Conservation (phyloP, 306 rosid genomes). For the Vachellia pachyceras region DNA sequence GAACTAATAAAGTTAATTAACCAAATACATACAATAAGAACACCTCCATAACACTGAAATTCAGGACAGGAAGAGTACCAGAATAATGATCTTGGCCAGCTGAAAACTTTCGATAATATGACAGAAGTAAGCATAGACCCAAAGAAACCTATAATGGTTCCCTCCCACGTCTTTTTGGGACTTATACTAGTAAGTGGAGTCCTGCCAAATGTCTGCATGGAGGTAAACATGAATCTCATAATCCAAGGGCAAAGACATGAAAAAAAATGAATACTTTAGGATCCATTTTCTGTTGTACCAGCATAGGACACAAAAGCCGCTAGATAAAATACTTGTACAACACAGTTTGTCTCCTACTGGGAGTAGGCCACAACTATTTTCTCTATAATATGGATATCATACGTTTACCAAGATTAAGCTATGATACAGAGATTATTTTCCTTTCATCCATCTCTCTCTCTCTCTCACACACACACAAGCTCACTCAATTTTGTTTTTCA, state of each 20-base stretch:
- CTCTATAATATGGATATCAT: neutral
- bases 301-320: conserved; percentile 4
- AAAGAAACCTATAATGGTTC: conserved; percentile 87
- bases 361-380: neutral
- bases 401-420: neutral
- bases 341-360: neutral
- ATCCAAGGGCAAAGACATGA: conserved; percentile 8
- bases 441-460: neutral
- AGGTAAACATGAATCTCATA: conserved; percentile 37
- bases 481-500: neutral
- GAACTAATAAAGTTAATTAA: conserved; percentile 9
- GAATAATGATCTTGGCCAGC: conserved; percentile 82
- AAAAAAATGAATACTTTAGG: neutral
- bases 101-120: conserved; percentile 64
- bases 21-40: neutral
- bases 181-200: conserved; percentile 89
- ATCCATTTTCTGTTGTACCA: neutral
- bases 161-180: conserved; percentile 99
- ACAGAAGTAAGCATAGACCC: conserved; percentile 87
- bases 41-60: conserved; percentile 19
- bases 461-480: neutral
- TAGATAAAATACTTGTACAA: neutral
- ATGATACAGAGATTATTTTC: neutral
- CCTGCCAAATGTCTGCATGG: conserved; percentile 84
- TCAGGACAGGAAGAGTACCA: conserved; percentile 57